phyloP scores from a whole-genome alignment of 768 basidiomycete genomes.

The Lactarius indigo region DNA sequence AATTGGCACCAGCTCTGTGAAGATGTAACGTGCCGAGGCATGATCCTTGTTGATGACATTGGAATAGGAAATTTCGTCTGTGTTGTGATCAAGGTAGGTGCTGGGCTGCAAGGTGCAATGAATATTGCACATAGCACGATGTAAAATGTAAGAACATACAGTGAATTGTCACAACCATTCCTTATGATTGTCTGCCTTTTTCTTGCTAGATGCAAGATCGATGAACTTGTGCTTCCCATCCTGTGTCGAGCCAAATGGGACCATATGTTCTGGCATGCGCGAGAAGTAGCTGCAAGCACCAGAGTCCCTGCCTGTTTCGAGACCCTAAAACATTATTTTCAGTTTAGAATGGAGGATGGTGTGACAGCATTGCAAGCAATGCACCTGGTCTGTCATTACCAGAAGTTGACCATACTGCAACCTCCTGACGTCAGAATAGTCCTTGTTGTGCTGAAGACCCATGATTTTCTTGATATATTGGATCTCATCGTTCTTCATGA shows the following conservation, averaged over 20 bases:
- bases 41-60: constrained; percentile 99
- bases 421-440: constrained; percentile 62
- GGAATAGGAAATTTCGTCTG: constrained; percentile 78
- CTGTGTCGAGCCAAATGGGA: no score
- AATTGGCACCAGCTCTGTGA: constrained; percentile 72
- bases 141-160: constrained; percentile 38
- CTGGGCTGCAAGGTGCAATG: constrained; percentile 57
- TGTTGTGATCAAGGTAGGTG: constrained; percentile 86
- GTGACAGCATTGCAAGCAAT: constrained; percentile 28
- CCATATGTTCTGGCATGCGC: no score
- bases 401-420: constrained; percentile 92
- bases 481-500: constrained; percentile 98
- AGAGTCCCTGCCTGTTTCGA: constrained; percentile 86
- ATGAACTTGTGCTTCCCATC: constrained; percentile 85
- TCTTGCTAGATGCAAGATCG: constrained; percentile 98
- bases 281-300: constrained; percentile 98
- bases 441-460: constrained; percentile 92
- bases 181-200: constrained; percentile 96
- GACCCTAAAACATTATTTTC: constrained; percentile 56
- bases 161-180: constrained; percentile 96
- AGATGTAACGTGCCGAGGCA: constrained; percentile 97
- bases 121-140: neutral
- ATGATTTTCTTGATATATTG: constrained; percentile 98
- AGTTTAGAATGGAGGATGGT: constrained; percentile 7
- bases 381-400: constrained; percentile 99